Evolutionary conservation across 257 asterid genomes (phyloP), one percentile per base, ranked within the genome.

Genomic region (Verbascum thapsus): DNA sequence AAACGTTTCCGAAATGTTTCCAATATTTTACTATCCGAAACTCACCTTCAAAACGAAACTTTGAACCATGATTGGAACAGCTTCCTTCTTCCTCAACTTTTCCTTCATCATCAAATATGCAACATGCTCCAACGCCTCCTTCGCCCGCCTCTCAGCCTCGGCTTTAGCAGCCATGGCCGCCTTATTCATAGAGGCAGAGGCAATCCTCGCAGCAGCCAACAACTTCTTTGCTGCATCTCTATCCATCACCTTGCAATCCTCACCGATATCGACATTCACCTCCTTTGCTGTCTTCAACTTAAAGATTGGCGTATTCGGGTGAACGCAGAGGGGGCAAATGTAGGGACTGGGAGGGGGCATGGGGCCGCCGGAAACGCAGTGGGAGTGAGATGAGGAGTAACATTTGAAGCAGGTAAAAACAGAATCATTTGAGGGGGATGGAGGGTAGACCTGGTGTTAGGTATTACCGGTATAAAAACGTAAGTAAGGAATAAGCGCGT

Each of bases 71-170:
- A n/a, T n/a, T n/a, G n/a, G 22, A 8, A 48, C 67, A 0, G 10
- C 37, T 53, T 78, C 87, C 61, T 81, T 84, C 73, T 69, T 80
- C 76, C 70, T 78, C 71, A 59, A 3, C 68, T 83, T 83, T 67
- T 91, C 90, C 86, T 68, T 80, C 7, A 76, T 74, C 6, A 64
- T 81, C 69, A 88, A 61, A 64, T 58, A 64, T 0, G 88, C 81
- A 5, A 86, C 78, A 17, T 80, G 84, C 50, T 83, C 96, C 75
- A 88, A 58, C 1, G 94, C 88, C 61, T 83, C 95, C 66, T 67
- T 88, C 3, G 85, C 95, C 71, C 81, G 58, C 75, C 81, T 78
- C 84, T 86, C 96, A 0, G 96, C 96, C 74, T 81, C 90, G 0
- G 67, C 78, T 57, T 65, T 81, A 0, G 94, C 84, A 0, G 79